phyloP scores from a whole-genome alignment of 305 asterid species.

The Rubia peregrina region DNA sequence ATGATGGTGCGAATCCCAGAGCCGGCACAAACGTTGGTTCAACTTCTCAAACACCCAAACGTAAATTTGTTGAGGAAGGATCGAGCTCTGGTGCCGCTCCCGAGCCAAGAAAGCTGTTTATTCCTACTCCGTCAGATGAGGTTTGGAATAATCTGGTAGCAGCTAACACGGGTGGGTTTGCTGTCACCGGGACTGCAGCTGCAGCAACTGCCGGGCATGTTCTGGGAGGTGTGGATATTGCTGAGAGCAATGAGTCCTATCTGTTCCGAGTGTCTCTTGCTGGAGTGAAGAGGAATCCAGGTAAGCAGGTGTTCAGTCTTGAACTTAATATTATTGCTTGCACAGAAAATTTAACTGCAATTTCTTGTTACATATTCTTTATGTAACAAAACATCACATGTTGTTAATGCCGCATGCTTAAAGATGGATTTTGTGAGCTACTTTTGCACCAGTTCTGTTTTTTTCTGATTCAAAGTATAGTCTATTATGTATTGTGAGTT shows the following conservation, averaged over 20 bases:
- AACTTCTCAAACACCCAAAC: constrained; percentile 14
- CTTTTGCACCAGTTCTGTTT: background rate
- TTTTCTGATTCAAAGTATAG: background rate
- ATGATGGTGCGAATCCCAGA: constrained; percentile 13
- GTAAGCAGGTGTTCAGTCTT: constrained; percentile 35
- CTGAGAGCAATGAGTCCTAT: constrained; percentile 66
- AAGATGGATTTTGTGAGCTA: background rate
- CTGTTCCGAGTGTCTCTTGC: constrained; percentile 82
- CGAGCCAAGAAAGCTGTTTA: constrained; percentile 43
- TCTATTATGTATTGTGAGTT: background rate
- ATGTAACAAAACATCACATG: background rate
- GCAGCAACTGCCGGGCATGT: constrained; percentile 52
- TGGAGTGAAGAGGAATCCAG: constrained; percentile 74
- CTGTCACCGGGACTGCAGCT: constrained; percentile 66
- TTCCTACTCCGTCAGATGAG: constrained; percentile 59
- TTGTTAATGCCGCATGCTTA: background rate
- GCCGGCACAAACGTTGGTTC: constrained; percentile 17
- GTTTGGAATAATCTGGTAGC: constrained; percentile 55
- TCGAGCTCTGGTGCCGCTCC: constrained; percentile 13
- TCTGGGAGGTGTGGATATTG: constrained; percentile 65
- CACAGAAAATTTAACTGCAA: background rate
- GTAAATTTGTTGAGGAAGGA: constrained; percentile 1
- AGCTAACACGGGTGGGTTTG: constrained; percentile 44
- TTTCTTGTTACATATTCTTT: too few relatives aligned
- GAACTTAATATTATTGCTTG: constrained; percentile 11